Evolutionary conservation across 1,139 yeast genomes (phyloP).

Genomic region (Saccharomyces hybrid): DNA sequence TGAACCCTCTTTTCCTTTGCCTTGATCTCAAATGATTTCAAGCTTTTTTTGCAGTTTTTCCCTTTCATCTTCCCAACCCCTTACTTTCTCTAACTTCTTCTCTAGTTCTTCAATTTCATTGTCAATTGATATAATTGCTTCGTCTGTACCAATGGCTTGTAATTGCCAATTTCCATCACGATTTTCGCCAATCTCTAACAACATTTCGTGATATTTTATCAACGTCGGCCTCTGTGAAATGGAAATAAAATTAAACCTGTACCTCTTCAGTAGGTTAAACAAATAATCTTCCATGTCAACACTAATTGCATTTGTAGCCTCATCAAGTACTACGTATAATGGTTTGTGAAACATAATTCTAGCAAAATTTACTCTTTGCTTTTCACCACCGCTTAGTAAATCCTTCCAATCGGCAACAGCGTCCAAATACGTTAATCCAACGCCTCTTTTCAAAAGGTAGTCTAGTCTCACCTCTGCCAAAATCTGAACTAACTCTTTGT

Average conservation of each 20-base stretch:
- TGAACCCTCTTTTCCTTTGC: background rate
- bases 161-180: conserved; percentile 46
- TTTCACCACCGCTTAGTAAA: conserved; percentile 90
- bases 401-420: conserved; percentile 75
- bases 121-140: conserved; percentile 54
- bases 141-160: conserved; percentile 47
- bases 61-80: conserved; percentile 46
- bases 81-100: conserved; percentile 45
- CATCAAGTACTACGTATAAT: conserved; percentile 78
- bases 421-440: conserved; percentile 35
- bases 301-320: conserved; percentile 88
- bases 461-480: conserved; percentile 73
- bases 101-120: conserved; percentile 59
- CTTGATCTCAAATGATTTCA: conserved; percentile 13
- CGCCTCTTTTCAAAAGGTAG: conserved; percentile 50
- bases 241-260: conserved; percentile 72
- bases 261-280: conserved; percentile 65
- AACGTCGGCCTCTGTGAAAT: conserved; percentile 80
- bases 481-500: conserved; percentile 60
- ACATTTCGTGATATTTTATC: conserved; percentile 73
- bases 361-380: conserved; percentile 87
- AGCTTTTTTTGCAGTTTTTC: conserved; percentile 28
- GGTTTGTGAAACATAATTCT: conserved; percentile 78
- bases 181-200: conserved; percentile 50
- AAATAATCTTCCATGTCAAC: conserved; percentile 87